A percentile compares a stretch with the other conserved stretches of the same genome.
phyloP scores from a whole-genome alignment of 768 basidiomycete species.

The Kwoniella pini region DNA sequence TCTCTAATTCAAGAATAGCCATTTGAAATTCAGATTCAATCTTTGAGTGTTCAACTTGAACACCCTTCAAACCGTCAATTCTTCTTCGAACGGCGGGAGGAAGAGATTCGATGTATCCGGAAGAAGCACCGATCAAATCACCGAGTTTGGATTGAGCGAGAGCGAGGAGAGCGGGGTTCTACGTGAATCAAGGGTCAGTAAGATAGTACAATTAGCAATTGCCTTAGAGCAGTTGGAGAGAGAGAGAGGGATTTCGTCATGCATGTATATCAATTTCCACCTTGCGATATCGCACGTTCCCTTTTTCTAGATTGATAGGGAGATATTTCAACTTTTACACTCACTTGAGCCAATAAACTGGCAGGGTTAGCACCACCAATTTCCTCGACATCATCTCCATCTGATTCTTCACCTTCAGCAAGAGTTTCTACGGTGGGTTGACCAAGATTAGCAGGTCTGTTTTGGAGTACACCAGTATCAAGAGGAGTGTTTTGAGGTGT shows the following conservation, averaged over 20 bases:
- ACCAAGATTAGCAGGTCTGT: slow-evolving; percentile 66
- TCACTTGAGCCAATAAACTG: slow-evolving; percentile 53
- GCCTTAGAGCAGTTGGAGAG: background rate
- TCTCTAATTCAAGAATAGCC: slow-evolving; percentile 92
- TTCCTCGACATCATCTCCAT: slow-evolving; percentile 77
- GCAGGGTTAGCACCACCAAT: slow-evolving; percentile 57
- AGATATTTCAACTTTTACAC: no score
- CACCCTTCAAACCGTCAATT: slow-evolving; percentile 87
- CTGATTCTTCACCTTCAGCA: slow-evolving; percentile 71
- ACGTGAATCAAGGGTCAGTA: slow-evolving; percentile 22
- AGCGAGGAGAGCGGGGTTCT: slow-evolving; percentile 69
- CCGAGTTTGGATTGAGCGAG: slow-evolving; percentile 87
- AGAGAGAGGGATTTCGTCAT: background rate
- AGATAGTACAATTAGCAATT: background rate
- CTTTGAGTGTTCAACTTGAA: slow-evolving; percentile 87
- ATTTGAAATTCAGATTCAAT: slow-evolving; percentile 91
- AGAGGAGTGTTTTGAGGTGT: slow-evolving; percentile 93
- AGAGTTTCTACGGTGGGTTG: slow-evolving; percentile 62
- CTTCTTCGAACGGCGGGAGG: slow-evolving; percentile 77
- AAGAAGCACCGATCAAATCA: slow-evolving; percentile 82
- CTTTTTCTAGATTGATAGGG: no score
- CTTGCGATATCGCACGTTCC: slow-evolving; percentile 5
- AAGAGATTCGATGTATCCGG: slow-evolving; percentile 89
- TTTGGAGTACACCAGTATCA: slow-evolving; percentile 70
- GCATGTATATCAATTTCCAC: background rate